Base-by-base conservation (phyloP, 129 eudicot genomes). In the Dittrichia graveolens region DNA sequence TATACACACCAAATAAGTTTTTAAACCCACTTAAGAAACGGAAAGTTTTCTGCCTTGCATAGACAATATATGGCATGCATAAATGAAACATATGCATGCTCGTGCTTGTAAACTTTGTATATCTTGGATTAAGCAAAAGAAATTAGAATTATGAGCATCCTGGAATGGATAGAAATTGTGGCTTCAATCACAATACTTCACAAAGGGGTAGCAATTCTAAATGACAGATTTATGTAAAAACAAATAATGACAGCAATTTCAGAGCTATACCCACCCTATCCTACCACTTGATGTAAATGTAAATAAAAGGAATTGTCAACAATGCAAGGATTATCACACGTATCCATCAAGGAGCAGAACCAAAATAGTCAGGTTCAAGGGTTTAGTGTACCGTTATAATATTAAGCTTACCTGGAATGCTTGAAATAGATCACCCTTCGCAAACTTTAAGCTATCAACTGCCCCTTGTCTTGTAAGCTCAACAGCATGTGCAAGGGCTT, bases 401-500 rank as follows among this genome's bases (percentile, higher is more conserved):
- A 14, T 24, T 45, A 44, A 44, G 44, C 40, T 71, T 54, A 88
- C 99, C 96, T 95, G 94, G 67, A 95, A 95, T 31, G 99, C 99
- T 79, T 79, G 93, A 69, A 75, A 78, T 35, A 90, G 50, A 75
- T 95, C 97, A 75, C 99, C 99, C 87, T 85, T 95, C 3, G 99
- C 88, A 83, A 91, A 86, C 81, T 86, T 95, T 86, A 95, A 79
- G 81, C 99, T 95, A 71, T 95, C 97, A 68, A 95, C 87, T 44
- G 95, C 97, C 72, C 96, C 93, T 75, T 95, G 99, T 83, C 99
- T 83, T 14, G 99, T 90, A 58, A 95, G 97, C 84, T 95, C 96
- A 59, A 95, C 99, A 77, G 99, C 99, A 88, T 95, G 97, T 50
- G 99, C 99, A 83, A 95, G 94, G 60, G 99, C 99, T 85, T 95